Evolutionary conservation across 2,329 filamentous ascomycete genomes (phyloP).

Genomic region (Ceratocystis alfenasii): DNA sequence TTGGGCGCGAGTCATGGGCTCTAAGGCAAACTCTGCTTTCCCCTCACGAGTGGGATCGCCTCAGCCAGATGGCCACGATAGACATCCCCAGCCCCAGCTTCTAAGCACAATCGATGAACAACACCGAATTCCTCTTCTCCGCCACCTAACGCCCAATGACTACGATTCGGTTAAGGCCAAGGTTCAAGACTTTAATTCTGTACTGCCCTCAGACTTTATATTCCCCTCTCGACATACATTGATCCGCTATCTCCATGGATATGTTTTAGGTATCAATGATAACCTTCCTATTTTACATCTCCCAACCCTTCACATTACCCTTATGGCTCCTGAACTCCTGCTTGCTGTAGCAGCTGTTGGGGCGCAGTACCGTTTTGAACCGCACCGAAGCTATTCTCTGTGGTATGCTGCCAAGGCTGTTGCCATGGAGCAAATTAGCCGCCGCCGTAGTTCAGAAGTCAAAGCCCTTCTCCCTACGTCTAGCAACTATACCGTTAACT

Average conservation of each 20-base stretch:
- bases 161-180: constrained; percentile 45
- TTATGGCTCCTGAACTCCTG: constrained; percentile 56
- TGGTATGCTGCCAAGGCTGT: constrained; percentile 51
- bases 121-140: constrained; percentile 30
- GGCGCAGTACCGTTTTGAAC: constrained; percentile 53
- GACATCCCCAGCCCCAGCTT: constrained; percentile 14
- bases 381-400: constrained; percentile 44
- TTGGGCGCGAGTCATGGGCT: constrained; percentile 26
- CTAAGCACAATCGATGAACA: constrained; percentile 28
- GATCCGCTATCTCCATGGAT: constrained; percentile 57
- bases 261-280: constrained; percentile 53
- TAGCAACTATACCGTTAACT: constrained; percentile 48
- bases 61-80: constrained; percentile 41
- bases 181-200: constrained; percentile 49
- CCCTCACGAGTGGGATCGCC: constrained; percentile 44
- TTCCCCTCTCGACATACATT: constrained; percentile 58
- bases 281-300: constrained; percentile 52
- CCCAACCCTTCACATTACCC: constrained; percentile 50
- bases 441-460: constrained; percentile 45
- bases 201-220: constrained; percentile 50
- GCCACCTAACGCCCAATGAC: constrained; percentile 42
- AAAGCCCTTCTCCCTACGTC: constrained; percentile 45
- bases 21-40: constrained; percentile 41
- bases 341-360: constrained; percentile 57
- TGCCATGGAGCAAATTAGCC: constrained; percentile 46